A percentile compares a stretch with the other conserved stretches of the same genome.
Evolutionary conservation across 2,329 filamentous ascomycete species (phyloP).

Genomic region (Fusarium burgessii): DNA sequence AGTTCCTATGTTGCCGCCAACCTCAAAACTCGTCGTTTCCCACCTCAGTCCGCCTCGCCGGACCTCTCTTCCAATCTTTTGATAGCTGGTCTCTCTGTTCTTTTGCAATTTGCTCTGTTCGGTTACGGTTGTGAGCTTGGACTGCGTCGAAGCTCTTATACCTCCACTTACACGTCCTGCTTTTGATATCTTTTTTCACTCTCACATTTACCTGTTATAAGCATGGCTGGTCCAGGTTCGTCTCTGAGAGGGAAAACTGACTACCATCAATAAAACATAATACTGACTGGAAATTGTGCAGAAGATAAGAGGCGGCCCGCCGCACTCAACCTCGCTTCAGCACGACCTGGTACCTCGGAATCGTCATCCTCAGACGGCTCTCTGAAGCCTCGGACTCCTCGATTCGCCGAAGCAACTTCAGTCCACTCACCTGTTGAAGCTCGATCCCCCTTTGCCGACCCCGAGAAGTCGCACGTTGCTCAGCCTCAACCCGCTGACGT

Average conservation of each 20-base stretch:
- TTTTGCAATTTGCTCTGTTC: constrained; percentile 53
- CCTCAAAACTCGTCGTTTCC: constrained; percentile 66
- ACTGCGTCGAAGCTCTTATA: constrained; percentile 46
- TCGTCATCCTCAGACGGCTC: constrained; percentile 67
- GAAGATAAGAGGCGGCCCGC: constrained; percentile 69
- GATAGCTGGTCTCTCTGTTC: constrained; percentile 68
- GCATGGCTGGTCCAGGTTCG: constrained; percentile 58
- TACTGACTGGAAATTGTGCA: constrained; percentile 45
- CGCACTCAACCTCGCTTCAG: constrained; percentile 65
- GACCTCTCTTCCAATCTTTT: constrained; percentile 56
- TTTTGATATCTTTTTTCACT: constrained; percentile 20
- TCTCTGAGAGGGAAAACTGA: constrained; percentile 16
- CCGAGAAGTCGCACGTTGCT: constrained; percentile 64
- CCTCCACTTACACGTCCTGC: constrained; percentile 26
- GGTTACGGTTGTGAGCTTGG: constrained; percentile 38
- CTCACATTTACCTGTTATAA: constrained; percentile 38
- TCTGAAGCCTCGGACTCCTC: constrained; percentile 78
- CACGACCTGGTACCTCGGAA: constrained; percentile 61
- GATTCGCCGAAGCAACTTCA: constrained; percentile 84
- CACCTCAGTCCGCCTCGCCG: constrained; percentile 52
- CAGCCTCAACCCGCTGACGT: constrained; percentile 84
- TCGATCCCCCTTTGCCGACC: constrained; percentile 69
- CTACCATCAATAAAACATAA: background rate
- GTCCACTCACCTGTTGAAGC: constrained; percentile 80
- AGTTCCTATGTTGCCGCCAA: constrained; percentile 46